phyloP scores from a whole-genome alignment of 768 basidiomycete genomes.

The Pleurotus cornucopiae region DNA sequence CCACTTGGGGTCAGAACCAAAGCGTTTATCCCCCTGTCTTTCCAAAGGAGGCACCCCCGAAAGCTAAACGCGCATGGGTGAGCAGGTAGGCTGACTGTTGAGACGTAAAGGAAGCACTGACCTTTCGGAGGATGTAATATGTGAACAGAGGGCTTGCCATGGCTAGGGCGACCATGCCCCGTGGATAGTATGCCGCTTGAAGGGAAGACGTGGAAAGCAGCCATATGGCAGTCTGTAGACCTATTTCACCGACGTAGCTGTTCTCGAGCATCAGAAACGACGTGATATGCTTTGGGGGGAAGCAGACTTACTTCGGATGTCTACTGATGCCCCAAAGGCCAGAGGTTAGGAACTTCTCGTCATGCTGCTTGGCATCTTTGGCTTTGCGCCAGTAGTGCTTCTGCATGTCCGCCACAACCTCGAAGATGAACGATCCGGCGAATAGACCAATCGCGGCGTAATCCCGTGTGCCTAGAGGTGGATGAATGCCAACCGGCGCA shows the following conservation, averaged over 20 bases:
- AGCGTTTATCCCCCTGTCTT: conserved; percentile 50
- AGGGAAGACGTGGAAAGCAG: conserved; percentile 48
- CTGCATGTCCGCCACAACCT: conserved; percentile 61
- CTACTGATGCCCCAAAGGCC: conserved; percentile 67
- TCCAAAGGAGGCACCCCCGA: conserved; percentile 76
- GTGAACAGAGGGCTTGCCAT: conserved; percentile 60
- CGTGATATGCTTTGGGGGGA: not conserved
- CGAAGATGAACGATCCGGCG: conserved; percentile 52
- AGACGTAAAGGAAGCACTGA: conserved; percentile 20
- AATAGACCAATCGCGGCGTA: conserved; percentile 51
- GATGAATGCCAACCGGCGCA: conserved; percentile 44
- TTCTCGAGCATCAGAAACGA: not conserved
- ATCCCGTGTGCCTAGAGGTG: conserved; percentile 50
- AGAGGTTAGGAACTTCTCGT: conserved; percentile 63
- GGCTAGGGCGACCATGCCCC: conserved; percentile 38
- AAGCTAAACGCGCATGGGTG: conserved; percentile 27
- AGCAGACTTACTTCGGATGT: conserved; percentile 62
- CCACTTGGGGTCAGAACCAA: conserved; percentile 50
- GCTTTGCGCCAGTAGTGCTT: conserved; percentile 59
- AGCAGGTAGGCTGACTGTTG: not conserved
- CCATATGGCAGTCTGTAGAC: conserved; percentile 68
- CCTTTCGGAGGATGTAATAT: conserved; percentile 55
- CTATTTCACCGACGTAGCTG: conserved; percentile 71
- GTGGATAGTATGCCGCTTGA: conserved; percentile 40
- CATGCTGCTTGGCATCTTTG: conserved; percentile 59